phyloP scores from a whole-genome alignment of 345 rosid species.

The Melaleuca quinquenervia region DNA sequence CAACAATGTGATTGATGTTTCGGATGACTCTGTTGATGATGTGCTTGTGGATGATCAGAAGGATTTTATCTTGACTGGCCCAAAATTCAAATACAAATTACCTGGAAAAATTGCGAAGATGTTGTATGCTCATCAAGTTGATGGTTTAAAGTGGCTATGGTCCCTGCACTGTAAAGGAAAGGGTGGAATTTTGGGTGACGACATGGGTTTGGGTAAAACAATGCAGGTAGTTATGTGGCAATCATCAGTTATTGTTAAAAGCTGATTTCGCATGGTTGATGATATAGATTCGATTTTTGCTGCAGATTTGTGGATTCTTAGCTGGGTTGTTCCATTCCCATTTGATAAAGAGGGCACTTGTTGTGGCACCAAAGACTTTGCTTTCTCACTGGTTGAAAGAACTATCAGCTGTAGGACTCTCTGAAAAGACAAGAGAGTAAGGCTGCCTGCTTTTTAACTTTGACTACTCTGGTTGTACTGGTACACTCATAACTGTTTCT shows the following conservation, averaged over 20 bases:
- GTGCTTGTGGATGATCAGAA: slow-evolving; percentile 23
- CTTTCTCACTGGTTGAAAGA: slow-evolving; percentile 97
- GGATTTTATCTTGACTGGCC: slow-evolving; percentile 41
- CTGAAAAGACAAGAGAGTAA: slow-evolving; percentile 76
- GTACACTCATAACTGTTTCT: background rate
- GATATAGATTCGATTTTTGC: slow-evolving; percentile 1
- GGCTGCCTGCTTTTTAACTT: slow-evolving; percentile 8
- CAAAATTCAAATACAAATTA: slow-evolving; percentile 34
- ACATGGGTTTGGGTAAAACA: slow-evolving; percentile 99
- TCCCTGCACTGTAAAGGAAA: slow-evolving; percentile 76
- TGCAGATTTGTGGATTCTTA: slow-evolving; percentile 86
- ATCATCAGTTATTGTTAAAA: background rate
- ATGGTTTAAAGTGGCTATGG: slow-evolving; percentile 95
- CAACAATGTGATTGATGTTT: slow-evolving; percentile 1
- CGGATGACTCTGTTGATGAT: slow-evolving; percentile 26
- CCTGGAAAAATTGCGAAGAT: slow-evolving; percentile 48
- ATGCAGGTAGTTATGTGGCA: slow-evolving; percentile 63
- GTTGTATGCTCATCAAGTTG: slow-evolving; percentile 80
- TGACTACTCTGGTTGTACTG: background rate
- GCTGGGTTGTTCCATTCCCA: slow-evolving; percentile 81
- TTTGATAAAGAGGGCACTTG: slow-evolving; percentile 66
- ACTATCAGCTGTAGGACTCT: slow-evolving; percentile 76
- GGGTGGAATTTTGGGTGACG: slow-evolving; percentile 98
- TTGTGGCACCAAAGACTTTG: slow-evolving; percentile 94
- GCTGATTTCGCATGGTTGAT: background rate